Evolutionary conservation across 768 basidiomycete species (phyloP).

Genomic region (Trametes cubensis): DNA sequence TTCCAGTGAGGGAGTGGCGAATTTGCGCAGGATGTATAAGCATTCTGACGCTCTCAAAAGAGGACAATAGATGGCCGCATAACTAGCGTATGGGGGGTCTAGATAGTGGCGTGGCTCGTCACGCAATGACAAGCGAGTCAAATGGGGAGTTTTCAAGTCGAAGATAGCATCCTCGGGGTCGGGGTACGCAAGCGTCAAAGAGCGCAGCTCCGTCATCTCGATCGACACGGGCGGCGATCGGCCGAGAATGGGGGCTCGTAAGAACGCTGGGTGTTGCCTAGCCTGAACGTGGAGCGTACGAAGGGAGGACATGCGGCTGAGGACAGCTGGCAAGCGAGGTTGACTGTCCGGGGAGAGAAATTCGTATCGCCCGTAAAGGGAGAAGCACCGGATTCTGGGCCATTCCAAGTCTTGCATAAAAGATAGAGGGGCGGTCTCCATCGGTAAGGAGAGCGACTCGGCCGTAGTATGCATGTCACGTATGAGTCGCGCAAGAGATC

Average conservation of each 20-base stretch:
- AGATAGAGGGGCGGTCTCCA: neutral
- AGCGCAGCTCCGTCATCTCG: neutral
- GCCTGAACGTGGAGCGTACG: neutral
- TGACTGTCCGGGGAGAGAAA: neutral
- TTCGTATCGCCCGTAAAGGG: neutral
- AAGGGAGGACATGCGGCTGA: neutral
- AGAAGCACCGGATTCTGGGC: neutral
- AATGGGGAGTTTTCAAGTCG: neutral
- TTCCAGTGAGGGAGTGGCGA: too few species aligned
- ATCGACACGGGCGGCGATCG: too few species aligned
- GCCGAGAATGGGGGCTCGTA: neutral
- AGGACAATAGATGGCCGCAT: neutral
- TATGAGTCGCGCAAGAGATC: neutral
- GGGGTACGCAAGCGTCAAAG: neutral
- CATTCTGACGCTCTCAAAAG: too few species aligned
- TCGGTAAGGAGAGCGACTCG: neutral
- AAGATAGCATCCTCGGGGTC: slow-evolving; percentile 5
- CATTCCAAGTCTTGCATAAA: neutral
- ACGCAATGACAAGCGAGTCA: neutral
- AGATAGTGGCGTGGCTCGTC: slow-evolving; percentile 5
- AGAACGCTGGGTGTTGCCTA: neutral
- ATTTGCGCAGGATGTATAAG: too few species aligned
- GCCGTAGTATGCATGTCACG: neutral
- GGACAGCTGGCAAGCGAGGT: neutral
- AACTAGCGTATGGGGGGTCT: neutral